These are phyloP conservation scores for Karstenula rhodostoma DNA, from an alignment of 2,329 filamentous ascomycete genomes.

Conservation along the genomic window DNA sequence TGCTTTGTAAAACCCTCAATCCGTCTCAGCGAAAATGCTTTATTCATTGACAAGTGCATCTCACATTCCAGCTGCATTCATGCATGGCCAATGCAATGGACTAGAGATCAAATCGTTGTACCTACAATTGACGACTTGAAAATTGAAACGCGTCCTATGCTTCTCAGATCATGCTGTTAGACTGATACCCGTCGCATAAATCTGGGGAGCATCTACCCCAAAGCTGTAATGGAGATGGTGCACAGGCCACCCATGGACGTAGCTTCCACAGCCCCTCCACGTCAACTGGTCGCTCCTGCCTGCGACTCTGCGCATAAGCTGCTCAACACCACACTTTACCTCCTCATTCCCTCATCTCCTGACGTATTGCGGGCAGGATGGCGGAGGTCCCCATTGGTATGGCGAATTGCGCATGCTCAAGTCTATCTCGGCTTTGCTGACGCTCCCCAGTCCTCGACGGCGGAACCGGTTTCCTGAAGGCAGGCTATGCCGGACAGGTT, in stretches of 20 bases:
- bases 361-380: slow-evolving; percentile 47
- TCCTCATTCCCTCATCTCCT: slow-evolving; percentile 16
- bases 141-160: neutral
- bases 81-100: too few relatives aligned
- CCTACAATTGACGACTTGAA: neutral
- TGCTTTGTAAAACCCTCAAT: too few relatives aligned
- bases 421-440: slow-evolving; percentile 34
- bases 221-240: slow-evolving; percentile 14
- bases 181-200: neutral
- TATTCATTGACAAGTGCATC: too few relatives aligned
- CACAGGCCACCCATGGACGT: slow-evolving; percentile 8
- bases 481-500: slow-evolving; percentile 94
- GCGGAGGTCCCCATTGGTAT: slow-evolving; percentile 60
- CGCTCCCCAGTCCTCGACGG: slow-evolving; percentile 86
- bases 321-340: slow-evolving; percentile 18
- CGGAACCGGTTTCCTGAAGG: slow-evolving; percentile 99
- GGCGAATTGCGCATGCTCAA: slow-evolving; percentile 20
- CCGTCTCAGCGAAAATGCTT: too few relatives aligned
- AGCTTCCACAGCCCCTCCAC: slow-evolving; percentile 12
- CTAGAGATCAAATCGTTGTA: neutral
- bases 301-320: slow-evolving; percentile 35
- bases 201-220: slow-evolving; percentile 19
- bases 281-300: slow-evolving; percentile 20
- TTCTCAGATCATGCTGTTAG: neutral
- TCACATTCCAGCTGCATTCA: too few relatives aligned